phyloP scores from a whole-genome alignment of 2,329 filamentous ascomycete species.

The Byssothecium circinans region DNA sequence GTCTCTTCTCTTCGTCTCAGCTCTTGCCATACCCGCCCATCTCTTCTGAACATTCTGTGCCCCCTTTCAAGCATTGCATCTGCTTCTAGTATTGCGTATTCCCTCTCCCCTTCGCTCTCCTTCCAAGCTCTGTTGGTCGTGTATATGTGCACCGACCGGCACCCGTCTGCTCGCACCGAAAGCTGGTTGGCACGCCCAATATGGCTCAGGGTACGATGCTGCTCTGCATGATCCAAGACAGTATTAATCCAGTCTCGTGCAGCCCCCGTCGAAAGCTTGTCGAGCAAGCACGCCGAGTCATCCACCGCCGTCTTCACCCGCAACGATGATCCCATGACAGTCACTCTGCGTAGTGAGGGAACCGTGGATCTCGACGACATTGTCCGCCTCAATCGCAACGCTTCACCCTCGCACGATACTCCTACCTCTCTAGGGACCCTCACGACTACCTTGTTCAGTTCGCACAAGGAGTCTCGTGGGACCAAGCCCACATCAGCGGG shows the following conservation, averaged over 20 bases:
- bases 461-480: constrained; percentile 18
- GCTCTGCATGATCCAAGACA: background rate
- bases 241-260: constrained; percentile 8
- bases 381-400: constrained; percentile 12
- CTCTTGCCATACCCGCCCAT: background rate
- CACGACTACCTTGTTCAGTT: constrained; percentile 18
- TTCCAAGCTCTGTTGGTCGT: background rate
- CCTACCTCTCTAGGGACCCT: constrained; percentile 14
- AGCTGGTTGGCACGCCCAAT: constrained; percentile 17
- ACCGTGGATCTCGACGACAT: constrained; percentile 19
- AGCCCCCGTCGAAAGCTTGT: constrained; percentile 27
- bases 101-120: background rate
- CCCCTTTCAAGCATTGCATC: background rate
- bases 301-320: constrained; percentile 15
- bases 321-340: constrained; percentile 21
- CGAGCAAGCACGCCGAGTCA: constrained; percentile 13
- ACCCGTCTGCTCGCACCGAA: constrained; percentile 12
- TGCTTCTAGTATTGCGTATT: background rate
- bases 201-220: constrained; percentile 22
- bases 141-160: constrained; percentile 19
- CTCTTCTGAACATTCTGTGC: background rate
- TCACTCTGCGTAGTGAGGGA: constrained; percentile 14
- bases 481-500: constrained; percentile 35
- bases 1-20: background rate
- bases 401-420: constrained; percentile 8